A percentile compares a stretch with the other conserved stretches of the same genome.
These are phyloP conservation scores for Claviceps purpurea DNA, from an alignment of 2,329 filamentous ascomycete species.

Conservation along the genomic window DNA sequence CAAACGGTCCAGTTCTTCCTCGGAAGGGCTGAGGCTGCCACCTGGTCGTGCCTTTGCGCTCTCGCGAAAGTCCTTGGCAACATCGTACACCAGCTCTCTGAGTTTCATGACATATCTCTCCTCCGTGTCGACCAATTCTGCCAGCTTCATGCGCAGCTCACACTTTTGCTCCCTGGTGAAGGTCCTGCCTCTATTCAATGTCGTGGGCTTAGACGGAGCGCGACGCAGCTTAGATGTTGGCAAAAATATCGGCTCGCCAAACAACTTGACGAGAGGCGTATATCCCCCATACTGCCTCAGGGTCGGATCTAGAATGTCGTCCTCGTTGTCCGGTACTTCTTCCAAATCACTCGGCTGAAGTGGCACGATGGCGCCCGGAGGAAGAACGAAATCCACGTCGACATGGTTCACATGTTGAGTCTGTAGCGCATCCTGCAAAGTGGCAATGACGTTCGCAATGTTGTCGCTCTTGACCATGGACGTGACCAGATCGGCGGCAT, in stretches of 20 bases:
- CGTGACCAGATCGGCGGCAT: constrained; percentile 81
- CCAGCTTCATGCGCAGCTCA: constrained; percentile 74
- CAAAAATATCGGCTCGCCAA: constrained; percentile 75
- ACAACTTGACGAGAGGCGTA: constrained; percentile 59
- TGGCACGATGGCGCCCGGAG: constrained; percentile 60
- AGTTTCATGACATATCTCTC: constrained; percentile 86
- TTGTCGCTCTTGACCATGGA: constrained; percentile 75
- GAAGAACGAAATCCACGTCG: constrained; percentile 78
- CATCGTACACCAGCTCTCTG: constrained; percentile 65
- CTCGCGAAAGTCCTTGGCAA: constrained; percentile 67
- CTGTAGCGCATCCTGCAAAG: constrained; percentile 62
- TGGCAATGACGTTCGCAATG: constrained; percentile 55
- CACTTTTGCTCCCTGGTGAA: constrained; percentile 75
- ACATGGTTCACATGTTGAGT: constrained; percentile 74
- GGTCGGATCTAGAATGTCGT: constrained; percentile 51
- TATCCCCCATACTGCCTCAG: constrained; percentile 64
- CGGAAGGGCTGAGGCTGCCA: constrained; percentile 56
- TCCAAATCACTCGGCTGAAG: constrained; percentile 46
- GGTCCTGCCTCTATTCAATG: constrained; percentile 61
- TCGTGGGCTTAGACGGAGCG: constrained; percentile 75
- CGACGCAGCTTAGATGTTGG: constrained; percentile 75
- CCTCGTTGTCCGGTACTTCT: constrained; percentile 47
- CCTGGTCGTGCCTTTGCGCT: constrained; percentile 46
- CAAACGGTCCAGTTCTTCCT: constrained; percentile 57
- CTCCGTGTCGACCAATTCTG: constrained; percentile 84